Percentiles rank a stretch among this genome's conserved stretches.
phyloP scores from a whole-genome alignment of 1,284 basidiomycete genomes.

The Fistulinella cinereoalba region DNA sequence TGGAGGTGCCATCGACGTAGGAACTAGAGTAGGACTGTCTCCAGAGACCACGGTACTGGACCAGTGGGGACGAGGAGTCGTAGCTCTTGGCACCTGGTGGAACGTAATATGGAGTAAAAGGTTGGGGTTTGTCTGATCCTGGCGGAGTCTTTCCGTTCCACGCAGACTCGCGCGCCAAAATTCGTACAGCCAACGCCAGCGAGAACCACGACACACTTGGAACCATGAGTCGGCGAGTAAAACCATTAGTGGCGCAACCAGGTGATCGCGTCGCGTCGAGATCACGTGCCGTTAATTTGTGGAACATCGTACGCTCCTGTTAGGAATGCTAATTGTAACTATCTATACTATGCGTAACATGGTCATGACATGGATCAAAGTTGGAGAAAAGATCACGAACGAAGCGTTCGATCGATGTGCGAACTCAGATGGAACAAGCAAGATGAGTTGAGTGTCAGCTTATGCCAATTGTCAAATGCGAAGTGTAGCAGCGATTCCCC shows the following conservation, averaged over 20 bases:
- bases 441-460: slow-evolving; percentile 32
- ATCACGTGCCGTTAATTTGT: slow-evolving; percentile 29
- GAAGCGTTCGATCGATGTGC: slow-evolving; percentile 31
- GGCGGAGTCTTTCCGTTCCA: slow-evolving; percentile 65
- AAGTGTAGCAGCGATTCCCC: slow-evolving; percentile 25
- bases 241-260: no score
- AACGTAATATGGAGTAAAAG: slow-evolving; percentile 67
- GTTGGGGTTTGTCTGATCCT: slow-evolving; percentile 43
- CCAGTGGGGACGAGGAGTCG: slow-evolving; percentile 60
- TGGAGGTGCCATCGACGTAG: slow-evolving; percentile 52
- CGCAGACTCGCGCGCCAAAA: slow-evolving; percentile 39
- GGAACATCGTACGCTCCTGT: slow-evolving; percentile 15
- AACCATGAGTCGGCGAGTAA: not conserved
- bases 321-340: slow-evolving; percentile 36
- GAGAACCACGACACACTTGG: slow-evolving; percentile 4
- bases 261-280: slow-evolving; percentile 3
- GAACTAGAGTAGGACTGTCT: slow-evolving; percentile 46
- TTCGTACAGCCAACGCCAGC: slow-evolving; percentile 8
- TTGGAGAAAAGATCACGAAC: slow-evolving; percentile 18
- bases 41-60: slow-evolving; percentile 63
- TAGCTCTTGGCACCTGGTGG: slow-evolving; percentile 69
- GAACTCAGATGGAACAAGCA: slow-evolving; percentile 25
- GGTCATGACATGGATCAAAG: slow-evolving; percentile 25
- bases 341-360: slow-evolving; percentile 36
- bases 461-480: slow-evolving; percentile 30